Percentiles rank a stretch among this genome's conserved stretches.
Conservation (phyloP, 1,284 basidiomycete genomes). For the Cutaneotrichosporon spelunceum region DNA sequence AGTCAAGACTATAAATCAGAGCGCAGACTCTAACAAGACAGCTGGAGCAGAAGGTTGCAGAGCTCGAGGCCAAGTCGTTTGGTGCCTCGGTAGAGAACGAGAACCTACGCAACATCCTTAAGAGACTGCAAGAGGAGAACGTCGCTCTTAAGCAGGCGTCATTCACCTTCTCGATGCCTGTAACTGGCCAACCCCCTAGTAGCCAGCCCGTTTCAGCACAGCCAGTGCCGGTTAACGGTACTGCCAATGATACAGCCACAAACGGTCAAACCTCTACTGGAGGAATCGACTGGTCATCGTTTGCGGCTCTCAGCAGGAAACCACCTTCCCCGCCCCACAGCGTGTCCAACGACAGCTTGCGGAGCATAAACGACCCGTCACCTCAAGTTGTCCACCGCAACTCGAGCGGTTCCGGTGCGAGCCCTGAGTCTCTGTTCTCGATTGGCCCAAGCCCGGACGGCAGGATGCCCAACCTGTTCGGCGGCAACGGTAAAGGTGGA, state of each 20-base stretch:
- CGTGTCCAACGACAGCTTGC: conserved; percentile 33
- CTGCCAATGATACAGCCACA: background rate
- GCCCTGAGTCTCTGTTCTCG: conserved; percentile 39
- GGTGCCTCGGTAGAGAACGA: conserved; percentile 50
- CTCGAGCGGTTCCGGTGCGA: conserved; percentile 21
- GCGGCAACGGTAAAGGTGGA: conserved; percentile 11
- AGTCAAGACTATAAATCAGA: conserved; percentile 20
- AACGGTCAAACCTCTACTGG: conserved; percentile 4
- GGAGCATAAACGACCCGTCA: conserved; percentile 36
- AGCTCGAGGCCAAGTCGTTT: conserved; percentile 47
- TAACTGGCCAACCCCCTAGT: conserved; percentile 21
- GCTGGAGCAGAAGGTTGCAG: conserved; percentile 51
- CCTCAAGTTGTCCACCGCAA: conserved; percentile 21
- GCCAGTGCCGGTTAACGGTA: background rate
- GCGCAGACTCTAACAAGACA: conserved; percentile 13
- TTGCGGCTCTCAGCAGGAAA: conserved; percentile 26
- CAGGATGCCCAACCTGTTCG: conserved; percentile 20
- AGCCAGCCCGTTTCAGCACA: conserved; percentile 15
- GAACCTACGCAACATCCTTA: conserved; percentile 49
- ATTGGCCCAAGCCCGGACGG: conserved; percentile 19
- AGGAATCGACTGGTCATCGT: conserved; percentile 25
- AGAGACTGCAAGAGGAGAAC: conserved; percentile 52
- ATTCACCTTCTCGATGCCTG: conserved; percentile 51
- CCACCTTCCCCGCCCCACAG: conserved; percentile 43
- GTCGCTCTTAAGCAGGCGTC: conserved; percentile 48